Percentiles rank a stretch among this genome's conserved stretches.
Conservation (phyloP, 2,329 filamentous ascomycete genomes). For the Nannizziopsis arthrosporioides region DNA sequence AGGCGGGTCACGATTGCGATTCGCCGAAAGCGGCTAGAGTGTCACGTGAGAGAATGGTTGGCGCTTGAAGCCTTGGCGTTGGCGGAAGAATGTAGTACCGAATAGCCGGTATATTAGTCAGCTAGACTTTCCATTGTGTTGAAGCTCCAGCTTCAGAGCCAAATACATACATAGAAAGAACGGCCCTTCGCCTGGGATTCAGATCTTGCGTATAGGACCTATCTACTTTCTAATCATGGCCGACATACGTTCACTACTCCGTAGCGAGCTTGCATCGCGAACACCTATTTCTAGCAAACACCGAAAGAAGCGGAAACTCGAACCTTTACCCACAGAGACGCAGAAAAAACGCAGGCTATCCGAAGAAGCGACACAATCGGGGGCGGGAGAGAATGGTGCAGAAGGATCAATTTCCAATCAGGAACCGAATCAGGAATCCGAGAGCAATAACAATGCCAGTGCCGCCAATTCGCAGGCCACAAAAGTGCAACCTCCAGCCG, state of each 20-base stretch:
- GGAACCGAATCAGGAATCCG: slow-evolving; percentile 20
- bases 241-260: slow-evolving; percentile 67
- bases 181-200: neutral
- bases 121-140: too few relatives aligned
- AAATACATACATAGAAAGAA: too few relatives aligned
- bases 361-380: slow-evolving; percentile 18
- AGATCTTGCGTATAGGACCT: neutral
- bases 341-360: slow-evolving; percentile 34
- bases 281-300: slow-evolving; percentile 38
- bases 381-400: slow-evolving; percentile 8
- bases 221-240: slow-evolving; percentile 45
- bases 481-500: slow-evolving; percentile 4
- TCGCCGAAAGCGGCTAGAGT: slow-evolving; percentile 1
- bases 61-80: too few relatives aligned
- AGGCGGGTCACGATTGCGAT: neutral
- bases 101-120: too few relatives aligned
- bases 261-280: slow-evolving; percentile 62
- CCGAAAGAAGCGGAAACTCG: slow-evolving; percentile 46
- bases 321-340: slow-evolving; percentile 29
- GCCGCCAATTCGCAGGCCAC: neutral
- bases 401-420: slow-evolving; percentile 1
- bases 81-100: too few relatives aligned
- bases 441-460: neutral
- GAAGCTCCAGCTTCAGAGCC: too few relatives aligned
- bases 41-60: neutral